Evolutionary conservation across 257 asterid genomes (phyloP), one percentile per base, ranked within the genome.

Genomic region (Avicennia marina): DNA sequence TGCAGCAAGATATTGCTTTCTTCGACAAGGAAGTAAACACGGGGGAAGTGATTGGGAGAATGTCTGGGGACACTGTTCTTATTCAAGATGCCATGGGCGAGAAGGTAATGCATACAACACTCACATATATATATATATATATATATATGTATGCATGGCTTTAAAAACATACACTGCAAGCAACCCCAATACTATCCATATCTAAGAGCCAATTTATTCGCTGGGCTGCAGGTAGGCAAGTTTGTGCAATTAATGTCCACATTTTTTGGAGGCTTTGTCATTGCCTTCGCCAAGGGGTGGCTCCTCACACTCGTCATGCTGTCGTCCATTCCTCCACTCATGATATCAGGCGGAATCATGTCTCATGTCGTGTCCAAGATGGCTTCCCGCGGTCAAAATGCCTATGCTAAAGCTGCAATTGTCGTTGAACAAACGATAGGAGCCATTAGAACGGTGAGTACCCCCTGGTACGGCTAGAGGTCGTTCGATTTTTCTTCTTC

Each of bases 81-180:
- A 89, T 89, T 24, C 97, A 89, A 70, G 94, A 89, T 18, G 97
- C 97, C 33, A 86, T 86, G 77, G 95, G 97, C 2, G 97, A 89
- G 83, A 89, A 89, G 90, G 94, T n/a, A n/a, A n/a, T n/a, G n/a
- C n/a, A n/a, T n/a, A n/a, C n/a, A n/a, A n/a, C n/a, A n/a, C n/a
- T n/a, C n/a, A n/a, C n/a, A n/a, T n/a, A n/a, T n/a, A n/a, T n/a
- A n/a, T n/a, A n/a, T n/a, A n/a, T n/a, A n/a, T n/a, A n/a, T n/a
- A n/a, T n/a, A n/a, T n/a, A n/a, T n/a, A n/a, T n/a, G n/a, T n/a
- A n/a, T n/a, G n/a, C n/a, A n/a, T n/a, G n/a, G n/a, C n/a, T n/a
- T n/a, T n/a, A n/a, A n/a, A n/a, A n/a, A n/a, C n/a, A n/a, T n/a
- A n/a, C n/a, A n/a, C n/a, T n/a, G n/a, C n/a, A n/a, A n/a, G n/a